Percentiles rank a stretch among this genome's conserved stretches.
These are phyloP conservation scores for Babesia caballi DNA, from an alignment of 169 alveolate species.

Conservation along the genomic window DNA sequence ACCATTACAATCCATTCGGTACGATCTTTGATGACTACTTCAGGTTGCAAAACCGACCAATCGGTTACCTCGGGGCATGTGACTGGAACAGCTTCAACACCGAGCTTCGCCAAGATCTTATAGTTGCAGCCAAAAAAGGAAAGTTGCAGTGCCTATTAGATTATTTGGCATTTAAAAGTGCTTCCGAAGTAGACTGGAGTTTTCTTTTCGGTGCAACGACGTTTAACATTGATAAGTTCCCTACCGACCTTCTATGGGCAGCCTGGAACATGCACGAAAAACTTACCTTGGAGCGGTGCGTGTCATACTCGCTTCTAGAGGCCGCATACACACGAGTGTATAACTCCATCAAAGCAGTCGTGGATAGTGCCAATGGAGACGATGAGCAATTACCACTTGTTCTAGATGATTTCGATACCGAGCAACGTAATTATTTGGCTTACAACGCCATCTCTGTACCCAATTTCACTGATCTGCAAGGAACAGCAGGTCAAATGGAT, in stretches of 20 bases:
- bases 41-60: not conserved
- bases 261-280: slow-evolving; percentile 3
- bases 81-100: not conserved
- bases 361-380: not conserved
- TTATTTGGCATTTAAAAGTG: not conserved
- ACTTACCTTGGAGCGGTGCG: slow-evolving; percentile 15
- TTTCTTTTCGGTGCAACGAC: not conserved
- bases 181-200: not conserved
- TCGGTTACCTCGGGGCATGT: slow-evolving; percentile 1
- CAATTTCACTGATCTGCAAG: not conserved
- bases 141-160: not conserved
- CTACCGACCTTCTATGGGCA: slow-evolving; percentile 14
- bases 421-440: not conserved
- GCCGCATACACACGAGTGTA: not conserved
- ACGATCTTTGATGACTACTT: not conserved
- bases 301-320: slow-evolving; percentile 6
- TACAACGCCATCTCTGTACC: not conserved
- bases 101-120: not conserved
- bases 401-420: not conserved
- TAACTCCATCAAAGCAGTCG: not conserved
- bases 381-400: not conserved
- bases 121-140: not conserved
- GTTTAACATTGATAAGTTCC: not conserved
- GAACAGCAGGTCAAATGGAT: not conserved
- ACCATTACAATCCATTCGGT: slow-evolving; percentile 12